These are phyloP conservation scores for Herpotrichia juniperi DNA, from an alignment of 2,329 filamentous ascomycete genomes.

Conservation along the genomic window DNA sequence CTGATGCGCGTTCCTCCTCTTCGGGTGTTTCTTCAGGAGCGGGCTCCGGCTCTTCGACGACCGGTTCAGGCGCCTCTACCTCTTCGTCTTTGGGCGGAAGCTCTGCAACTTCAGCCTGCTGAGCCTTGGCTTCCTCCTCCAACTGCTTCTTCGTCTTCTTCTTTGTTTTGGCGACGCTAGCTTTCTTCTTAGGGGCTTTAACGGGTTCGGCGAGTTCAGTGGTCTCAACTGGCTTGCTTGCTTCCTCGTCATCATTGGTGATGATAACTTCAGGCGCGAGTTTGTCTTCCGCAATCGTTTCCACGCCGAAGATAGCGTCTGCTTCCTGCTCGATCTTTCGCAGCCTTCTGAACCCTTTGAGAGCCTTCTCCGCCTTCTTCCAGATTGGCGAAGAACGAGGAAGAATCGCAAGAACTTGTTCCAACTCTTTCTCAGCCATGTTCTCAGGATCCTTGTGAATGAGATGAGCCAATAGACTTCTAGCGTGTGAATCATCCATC, in stretches of 20 bases:
- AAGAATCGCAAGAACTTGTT: constrained; percentile 60
- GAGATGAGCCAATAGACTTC: constrained; percentile 55
- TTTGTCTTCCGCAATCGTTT: constrained; percentile 54
- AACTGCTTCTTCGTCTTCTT: constrained; percentile 81
- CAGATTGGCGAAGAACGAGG: constrained; percentile 69
- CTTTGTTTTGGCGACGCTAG: constrained; percentile 64
- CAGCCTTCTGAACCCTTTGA: constrained; percentile 60
- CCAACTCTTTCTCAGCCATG: constrained; percentile 68
- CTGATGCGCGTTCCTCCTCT: constrained; percentile 53
- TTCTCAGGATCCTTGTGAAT: constrained; percentile 69
- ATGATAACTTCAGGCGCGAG: constrained; percentile 41
- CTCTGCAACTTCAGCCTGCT: constrained; percentile 49
- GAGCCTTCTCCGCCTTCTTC: constrained; percentile 72
- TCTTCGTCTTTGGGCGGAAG: constrained; percentile 56
- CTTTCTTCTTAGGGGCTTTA: constrained; percentile 41
- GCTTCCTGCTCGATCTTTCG: constrained; percentile 85
- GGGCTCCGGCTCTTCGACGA: constrained; percentile 33
- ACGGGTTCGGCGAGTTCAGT: constrained; percentile 36
- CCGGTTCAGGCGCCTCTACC: constrained; percentile 27
- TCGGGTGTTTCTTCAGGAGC: constrained; percentile 32
- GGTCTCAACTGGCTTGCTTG: constrained; percentile 43
- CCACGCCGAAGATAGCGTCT: constrained; percentile 67
- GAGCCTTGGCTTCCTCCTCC: constrained; percentile 53
- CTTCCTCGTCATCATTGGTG: constrained; percentile 54
- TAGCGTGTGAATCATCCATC: constrained; percentile 53